These are phyloP conservation scores for Thalassiosira mediterranea DNA, from an alignment of 352 stramenopile genomes.

Conservation along the genomic window DNA sequence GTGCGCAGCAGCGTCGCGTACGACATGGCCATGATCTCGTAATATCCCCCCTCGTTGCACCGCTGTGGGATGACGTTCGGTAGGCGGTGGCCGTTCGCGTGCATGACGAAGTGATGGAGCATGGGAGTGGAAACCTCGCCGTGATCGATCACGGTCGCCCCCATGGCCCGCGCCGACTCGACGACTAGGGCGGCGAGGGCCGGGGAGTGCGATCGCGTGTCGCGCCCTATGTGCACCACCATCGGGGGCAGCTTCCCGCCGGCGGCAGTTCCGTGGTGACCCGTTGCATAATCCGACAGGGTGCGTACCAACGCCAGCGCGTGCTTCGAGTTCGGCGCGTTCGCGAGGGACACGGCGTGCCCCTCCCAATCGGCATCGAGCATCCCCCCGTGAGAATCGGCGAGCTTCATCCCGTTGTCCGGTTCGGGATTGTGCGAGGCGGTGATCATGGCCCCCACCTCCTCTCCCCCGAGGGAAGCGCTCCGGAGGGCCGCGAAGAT, in stretches of 20 bases:
- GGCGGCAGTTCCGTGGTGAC: neutral
- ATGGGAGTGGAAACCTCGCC: conserved; percentile 96
- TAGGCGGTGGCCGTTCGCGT: conserved; percentile 82
- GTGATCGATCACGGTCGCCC: conserved; percentile 92
- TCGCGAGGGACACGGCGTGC: conserved; percentile 62
- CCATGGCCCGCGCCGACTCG: conserved; percentile 86
- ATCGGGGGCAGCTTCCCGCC: conserved; percentile 33
- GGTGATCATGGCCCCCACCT: conserved; percentile 80
- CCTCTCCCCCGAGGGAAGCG: conserved; percentile 37
- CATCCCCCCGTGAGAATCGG: conserved; percentile 79
- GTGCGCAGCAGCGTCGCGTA: conserved; percentile 90
- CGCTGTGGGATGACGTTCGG: conserved; percentile 69
- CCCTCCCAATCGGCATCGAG: conserved; percentile 63
- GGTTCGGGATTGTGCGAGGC: conserved; percentile 82
- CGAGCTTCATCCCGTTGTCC: conserved; percentile 83
- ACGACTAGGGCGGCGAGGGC: conserved; percentile 86
- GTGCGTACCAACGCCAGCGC: conserved; percentile 39
- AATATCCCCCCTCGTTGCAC: conserved; percentile 93
- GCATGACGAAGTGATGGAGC: conserved; percentile 96
- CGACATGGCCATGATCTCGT: conserved; percentile 91
- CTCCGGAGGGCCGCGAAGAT: conserved; percentile 81
- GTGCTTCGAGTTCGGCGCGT: conserved; percentile 52
- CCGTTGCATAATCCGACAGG: conserved; percentile 18
- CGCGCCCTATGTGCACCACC: conserved; percentile 83
- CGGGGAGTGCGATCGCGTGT: conserved; percentile 89